Evolutionary conservation across 2,329 filamentous ascomycete species (phyloP).

Genomic region (Nothopassalora personata): DNA sequence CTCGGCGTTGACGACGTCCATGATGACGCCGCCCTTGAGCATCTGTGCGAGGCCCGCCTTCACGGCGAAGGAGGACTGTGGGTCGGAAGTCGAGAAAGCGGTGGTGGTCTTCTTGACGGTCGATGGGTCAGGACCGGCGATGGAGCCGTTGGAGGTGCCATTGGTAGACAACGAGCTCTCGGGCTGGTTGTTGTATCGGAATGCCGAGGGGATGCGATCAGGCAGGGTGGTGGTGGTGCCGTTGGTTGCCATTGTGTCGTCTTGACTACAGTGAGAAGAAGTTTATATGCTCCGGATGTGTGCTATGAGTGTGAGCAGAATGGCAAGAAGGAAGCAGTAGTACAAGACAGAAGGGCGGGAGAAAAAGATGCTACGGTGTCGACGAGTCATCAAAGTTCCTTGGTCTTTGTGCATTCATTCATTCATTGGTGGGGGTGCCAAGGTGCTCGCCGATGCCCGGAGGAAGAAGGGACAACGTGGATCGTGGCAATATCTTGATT

Average conservation of each 20-base stretch:
- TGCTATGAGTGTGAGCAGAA: neutral
- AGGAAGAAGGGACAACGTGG: neutral
- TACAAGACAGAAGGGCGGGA: neutral
- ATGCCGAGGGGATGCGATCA: constrained; percentile 10
- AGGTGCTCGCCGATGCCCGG: neutral
- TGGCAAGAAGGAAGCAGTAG: neutral
- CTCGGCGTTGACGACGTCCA: constrained; percentile 93
- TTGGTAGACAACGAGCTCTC: constrained; percentile 12
- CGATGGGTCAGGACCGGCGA: constrained; percentile 14
- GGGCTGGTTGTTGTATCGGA: constrained; percentile 16
- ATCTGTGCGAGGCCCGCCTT: constrained; percentile 95
- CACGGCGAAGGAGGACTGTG: constrained; percentile 65
- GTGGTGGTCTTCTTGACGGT: constrained; percentile 18
- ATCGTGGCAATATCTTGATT: neutral
- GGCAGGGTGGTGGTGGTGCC: constrained; percentile 4
- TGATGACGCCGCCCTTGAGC: constrained; percentile 98
- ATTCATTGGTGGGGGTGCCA: too few species aligned
- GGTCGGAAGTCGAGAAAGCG: constrained; percentile 14
- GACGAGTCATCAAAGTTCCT: neutral
- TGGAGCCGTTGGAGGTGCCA: constrained; percentile 14
- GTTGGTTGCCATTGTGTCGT: constrained; percentile 14
- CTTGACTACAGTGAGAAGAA: neutral
- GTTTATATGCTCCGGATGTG: neutral
- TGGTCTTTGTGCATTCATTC: too few species aligned
- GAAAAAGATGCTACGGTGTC: neutral